Conservation (phyloP, 257 asterid genomes). For the Nemophila menziesii region DNA sequence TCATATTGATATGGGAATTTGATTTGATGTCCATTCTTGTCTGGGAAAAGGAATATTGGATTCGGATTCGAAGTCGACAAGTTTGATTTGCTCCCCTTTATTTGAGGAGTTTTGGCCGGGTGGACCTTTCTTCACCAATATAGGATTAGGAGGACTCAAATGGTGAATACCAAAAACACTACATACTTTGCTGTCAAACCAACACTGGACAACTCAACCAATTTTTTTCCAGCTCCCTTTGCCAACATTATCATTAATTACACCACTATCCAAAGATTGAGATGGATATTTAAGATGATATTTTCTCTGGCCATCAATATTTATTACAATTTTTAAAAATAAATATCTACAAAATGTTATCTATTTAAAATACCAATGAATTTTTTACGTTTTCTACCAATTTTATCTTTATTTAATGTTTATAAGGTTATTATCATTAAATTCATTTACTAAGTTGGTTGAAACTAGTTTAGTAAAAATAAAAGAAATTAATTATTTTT, state of each 20-base stretch:
- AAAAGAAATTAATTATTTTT: too few species aligned
- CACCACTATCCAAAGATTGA: neutral
- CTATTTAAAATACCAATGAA: too few species aligned
- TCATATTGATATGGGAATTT: constrained; percentile 41
- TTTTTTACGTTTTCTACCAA: too few species aligned
- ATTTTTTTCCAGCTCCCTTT: neutral
- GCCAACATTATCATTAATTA: neutral
- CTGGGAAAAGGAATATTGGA: constrained; percentile 59
- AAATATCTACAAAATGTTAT: too few species aligned
- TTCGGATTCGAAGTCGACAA: constrained; percentile 42
- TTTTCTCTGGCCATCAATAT: too few species aligned
- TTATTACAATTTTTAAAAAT: too few species aligned
- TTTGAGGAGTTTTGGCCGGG: constrained; percentile 2
- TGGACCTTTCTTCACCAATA: constrained; percentile 3
- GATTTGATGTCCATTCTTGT: constrained; percentile 52
- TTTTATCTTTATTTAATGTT: too few species aligned
- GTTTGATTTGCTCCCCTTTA: constrained; percentile 20
- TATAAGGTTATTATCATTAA: too few species aligned
- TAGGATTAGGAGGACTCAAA: neutral
- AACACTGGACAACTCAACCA: neutral
- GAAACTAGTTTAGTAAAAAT: too few species aligned
- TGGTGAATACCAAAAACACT: neutral
- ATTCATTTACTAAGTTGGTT: too few species aligned
- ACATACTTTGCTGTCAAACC: neutral
- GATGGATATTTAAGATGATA: neutral